Conservation (phyloP, 1,139 yeast species). For the Saccharomycopsis hybrid region DNA sequence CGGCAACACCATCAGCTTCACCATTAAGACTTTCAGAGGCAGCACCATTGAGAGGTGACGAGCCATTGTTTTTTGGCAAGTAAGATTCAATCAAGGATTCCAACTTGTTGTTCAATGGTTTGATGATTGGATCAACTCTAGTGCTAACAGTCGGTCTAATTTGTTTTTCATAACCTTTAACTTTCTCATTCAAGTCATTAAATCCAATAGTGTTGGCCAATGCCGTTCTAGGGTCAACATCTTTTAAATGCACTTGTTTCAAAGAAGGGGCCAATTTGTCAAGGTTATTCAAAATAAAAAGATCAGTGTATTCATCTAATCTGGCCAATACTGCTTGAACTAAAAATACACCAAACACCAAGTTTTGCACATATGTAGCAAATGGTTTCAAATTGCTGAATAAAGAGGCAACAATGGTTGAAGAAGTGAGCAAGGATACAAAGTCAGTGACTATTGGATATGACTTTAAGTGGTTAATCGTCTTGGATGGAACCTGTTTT, state of each 20-base stretch:
- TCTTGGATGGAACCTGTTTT: constrained; percentile 5
- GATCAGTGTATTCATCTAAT: constrained; percentile 11
- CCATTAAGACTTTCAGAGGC: constrained; percentile 22
- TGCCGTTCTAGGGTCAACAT: constrained; percentile 1
- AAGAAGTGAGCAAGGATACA: background rate
- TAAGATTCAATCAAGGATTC: constrained; percentile 35
- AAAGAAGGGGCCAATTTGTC: constrained; percentile 11
- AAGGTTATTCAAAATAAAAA: constrained; percentile 6
- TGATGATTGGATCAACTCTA: constrained; percentile 45
- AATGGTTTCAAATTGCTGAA: constrained; percentile 8
- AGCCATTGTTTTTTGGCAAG: constrained; percentile 35
- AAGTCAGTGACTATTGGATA: constrained; percentile 18
- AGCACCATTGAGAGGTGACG: constrained; percentile 24
- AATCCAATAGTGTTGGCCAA: background rate
- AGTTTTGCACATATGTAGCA: constrained; percentile 6
- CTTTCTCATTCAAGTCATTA: constrained; percentile 3
- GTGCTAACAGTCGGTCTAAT: constrained; percentile 44
- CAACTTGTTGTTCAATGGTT: constrained; percentile 45
- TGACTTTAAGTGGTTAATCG: constrained; percentile 15
- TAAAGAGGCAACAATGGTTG: constrained; percentile 3
- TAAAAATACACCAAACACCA: constrained; percentile 11
- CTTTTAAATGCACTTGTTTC: constrained; percentile 8
- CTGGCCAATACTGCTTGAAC: constrained; percentile 4
- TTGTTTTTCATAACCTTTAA: constrained; percentile 21
- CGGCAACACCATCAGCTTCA: constrained; percentile 24